Evolutionary conservation across 176 grass and related monocot genomes (phyloP).

Genomic region (Urochloa ruziziensis): DNA sequence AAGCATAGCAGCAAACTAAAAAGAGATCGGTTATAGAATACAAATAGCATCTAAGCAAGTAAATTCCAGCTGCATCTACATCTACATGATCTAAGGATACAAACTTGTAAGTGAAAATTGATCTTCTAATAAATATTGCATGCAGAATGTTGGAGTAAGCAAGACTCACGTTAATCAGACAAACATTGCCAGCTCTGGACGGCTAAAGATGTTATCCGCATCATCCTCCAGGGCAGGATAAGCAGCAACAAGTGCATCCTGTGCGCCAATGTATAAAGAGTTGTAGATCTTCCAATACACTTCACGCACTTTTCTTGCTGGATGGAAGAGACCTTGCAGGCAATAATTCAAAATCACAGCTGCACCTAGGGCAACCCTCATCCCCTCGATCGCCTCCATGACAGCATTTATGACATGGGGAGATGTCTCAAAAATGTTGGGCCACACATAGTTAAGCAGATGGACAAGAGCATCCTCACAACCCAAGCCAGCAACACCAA

Average conservation of each 20-base stretch:
- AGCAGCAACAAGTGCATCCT: conserved; percentile 85
- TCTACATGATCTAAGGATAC: not conserved
- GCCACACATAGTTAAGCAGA: conserved; percentile 95
- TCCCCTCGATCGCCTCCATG: conserved; percentile 93
- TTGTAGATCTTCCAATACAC: conserved; percentile 99
- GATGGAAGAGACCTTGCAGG: conserved; percentile 95
- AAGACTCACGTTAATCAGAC: conserved; percentile 66
- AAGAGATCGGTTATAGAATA: not conserved
- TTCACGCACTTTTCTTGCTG: conserved; percentile 91
- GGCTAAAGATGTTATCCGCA: conserved; percentile 54
- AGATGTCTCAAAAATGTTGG: conserved; percentile 96
- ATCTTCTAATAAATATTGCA: not conserved
- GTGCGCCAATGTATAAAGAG: conserved; percentile 82
- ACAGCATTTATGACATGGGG: conserved; percentile 96
- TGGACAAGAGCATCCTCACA: conserved; percentile 98
- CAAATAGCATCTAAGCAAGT: not conserved
- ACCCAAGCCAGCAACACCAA: conserved; percentile 90
- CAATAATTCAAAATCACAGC: conserved; percentile 93
- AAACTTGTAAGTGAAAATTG: not conserved
- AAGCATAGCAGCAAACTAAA: not conserved
- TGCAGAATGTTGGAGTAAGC: not conserved
- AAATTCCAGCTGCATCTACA: not conserved
- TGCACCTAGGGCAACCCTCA: conserved; percentile 90
- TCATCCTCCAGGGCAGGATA: conserved; percentile 75
- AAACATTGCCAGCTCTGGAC: conserved; percentile 82